Base-by-base conservation (phyloP, 148 eudicot genomes). In the Nyssa sinensis region DNA sequence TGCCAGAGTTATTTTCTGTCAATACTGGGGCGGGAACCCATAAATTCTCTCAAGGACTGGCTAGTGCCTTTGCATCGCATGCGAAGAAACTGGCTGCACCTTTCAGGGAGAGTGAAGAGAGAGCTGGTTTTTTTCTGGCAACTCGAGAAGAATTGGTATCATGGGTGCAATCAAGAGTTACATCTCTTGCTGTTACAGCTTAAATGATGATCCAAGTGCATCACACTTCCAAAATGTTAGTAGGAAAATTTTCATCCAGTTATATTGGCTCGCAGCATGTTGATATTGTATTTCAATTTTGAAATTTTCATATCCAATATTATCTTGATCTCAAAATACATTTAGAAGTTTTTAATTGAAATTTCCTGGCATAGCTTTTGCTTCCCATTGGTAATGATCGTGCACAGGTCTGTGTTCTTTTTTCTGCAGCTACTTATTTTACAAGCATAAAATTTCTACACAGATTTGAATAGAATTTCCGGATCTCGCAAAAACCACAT, bases 11-110 rank as follows among this genome's bases (percentile, higher is more conserved):
- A 55, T 85, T 91, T 61, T 82, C 90, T 3, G 99, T 97, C 9
- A 85, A 79, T 71, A 91, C 99, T 3, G 99, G 99, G 63, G 83
- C 98, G n/a, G 99, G 99, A 69, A 91, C 94, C 21, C 99, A 96
- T 61, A 93, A 91, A 79, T 96, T 81, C 81, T 87, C 99, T 24
- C 93, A 89, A 75, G 98, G 98, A 30, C 69, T 96, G 67, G 88
- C 83, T 8, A 77, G 71, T 79, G 91, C 99, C 21, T 91, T 96
- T 64, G 97, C 85, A 66, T 84, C 90, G 28, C 98, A 90, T 76
- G 91, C 87, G 70, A 77, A 80, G 84, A 81, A 85, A 74, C 79
- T 93, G 62, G 88, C 85, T 12, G 91, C 85, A 8, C 99, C 99
- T 1, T 96, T 96, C 70, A 84, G 70, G 66, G 85, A 70, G 75